Base-by-base conservation (phyloP, 805 yeast species). In the Metschnikowia borealis region DNA sequence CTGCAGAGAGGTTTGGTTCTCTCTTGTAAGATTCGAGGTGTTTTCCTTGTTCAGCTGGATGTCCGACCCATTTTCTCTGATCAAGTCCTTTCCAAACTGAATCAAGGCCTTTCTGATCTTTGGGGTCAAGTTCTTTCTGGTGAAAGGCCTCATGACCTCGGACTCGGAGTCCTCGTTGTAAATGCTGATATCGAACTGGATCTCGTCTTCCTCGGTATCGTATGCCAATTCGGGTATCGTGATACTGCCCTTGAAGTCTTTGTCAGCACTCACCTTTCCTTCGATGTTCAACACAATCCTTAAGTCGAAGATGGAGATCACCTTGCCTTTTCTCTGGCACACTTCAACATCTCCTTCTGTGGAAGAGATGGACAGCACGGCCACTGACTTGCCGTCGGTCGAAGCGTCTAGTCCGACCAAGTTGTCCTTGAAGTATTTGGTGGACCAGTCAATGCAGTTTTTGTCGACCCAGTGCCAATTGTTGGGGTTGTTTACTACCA, bases 381-480 rank as follows among this genome's bases (percentile, higher is more conserved):
- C 62, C 15, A 67, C 76, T 18, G 56, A 57, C 26, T 62, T 58
- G 35, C 59, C 56, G 62, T 55, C 54, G 18, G 62, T 74, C 5
- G 69, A 61, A 1, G 62, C 81, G 13, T 67, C 54, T 38, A 82
- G 55, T 0, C 85, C 85, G 10, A 75, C 74, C 47, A 90, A 71
- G 41, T 82, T 78, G 43, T 80, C 78, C 31, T 70, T 68, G 67
- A 94, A 88, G 67, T 92, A 92, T 38, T 79, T 76, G 54, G 82
- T 82, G 11, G 97, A 79, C 99, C 99, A 94, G 50, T 81, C 84
- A 50, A 92, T 79, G 72, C 99, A 94, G 75, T 94, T 94, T 69
- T 92, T 92, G 71, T 92, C 97, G 55, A 91, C 97, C 98, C 98
- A 94, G 77, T 94, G 99, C 99, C 99, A 92, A 73, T 92, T 92